phyloP scores from a whole-genome alignment of 805 yeast genomes.

The Saturnispora saitoi region DNA sequence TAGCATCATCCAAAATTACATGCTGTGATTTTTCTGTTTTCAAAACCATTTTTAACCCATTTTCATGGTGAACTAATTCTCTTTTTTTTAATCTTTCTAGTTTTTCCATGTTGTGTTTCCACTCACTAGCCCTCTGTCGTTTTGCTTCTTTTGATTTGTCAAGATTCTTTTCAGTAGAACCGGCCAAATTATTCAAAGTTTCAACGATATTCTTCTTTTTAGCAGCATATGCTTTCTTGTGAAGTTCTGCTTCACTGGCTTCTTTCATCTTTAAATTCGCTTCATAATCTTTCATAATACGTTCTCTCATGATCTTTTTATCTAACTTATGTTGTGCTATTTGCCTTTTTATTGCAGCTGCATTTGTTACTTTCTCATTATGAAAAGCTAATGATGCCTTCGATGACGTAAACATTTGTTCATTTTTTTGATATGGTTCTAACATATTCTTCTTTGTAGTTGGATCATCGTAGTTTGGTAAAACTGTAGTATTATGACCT shows the following conservation, averaged over 20 bases:
- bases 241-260: constrained; percentile 3
- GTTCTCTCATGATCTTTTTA: constrained; percentile 32
- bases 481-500: constrained; percentile 12
- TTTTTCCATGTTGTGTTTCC: constrained; percentile 5
- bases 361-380: constrained; percentile 40
- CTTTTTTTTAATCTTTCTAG: not conserved
- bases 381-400: constrained; percentile 43
- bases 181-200: not conserved
- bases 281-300: constrained; percentile 12
- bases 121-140: not conserved
- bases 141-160: not conserved
- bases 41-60: not conserved
- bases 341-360: constrained; percentile 36
- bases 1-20: constrained; percentile 5
- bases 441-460: constrained; percentile 4
- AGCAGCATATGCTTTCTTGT: not conserved
- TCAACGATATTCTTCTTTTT: not conserved
- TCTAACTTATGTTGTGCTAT: constrained; percentile 30
- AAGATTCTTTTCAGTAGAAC: not conserved
- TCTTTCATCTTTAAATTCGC: constrained; percentile 1
- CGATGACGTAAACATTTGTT: constrained; percentile 30
- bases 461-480: constrained; percentile 10
- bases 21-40: not conserved
- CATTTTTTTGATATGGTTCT: constrained; percentile 11
- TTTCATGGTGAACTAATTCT: not conserved